These are phyloP conservation scores for Colletotrichum tamarilloi DNA, from an alignment of 2,329 filamentous ascomycete genomes.

Conservation along the genomic window DNA sequence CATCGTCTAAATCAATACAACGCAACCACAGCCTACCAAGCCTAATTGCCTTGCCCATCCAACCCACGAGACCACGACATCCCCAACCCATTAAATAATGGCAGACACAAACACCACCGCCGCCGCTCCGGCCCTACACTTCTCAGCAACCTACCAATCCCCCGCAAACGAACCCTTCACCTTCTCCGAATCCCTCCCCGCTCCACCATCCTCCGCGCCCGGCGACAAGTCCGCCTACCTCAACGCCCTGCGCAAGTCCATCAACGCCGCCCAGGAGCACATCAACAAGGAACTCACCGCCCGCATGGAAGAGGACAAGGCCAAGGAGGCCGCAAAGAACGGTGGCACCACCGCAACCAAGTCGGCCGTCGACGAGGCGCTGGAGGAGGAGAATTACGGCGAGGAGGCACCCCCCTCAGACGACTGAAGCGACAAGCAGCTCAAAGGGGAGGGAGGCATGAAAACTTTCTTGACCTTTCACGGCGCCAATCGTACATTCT, in stretches of 20 bases:
- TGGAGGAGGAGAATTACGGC: conserved; percentile 84
- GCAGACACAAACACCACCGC: conserved; percentile 10
- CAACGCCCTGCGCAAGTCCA: conserved; percentile 65
- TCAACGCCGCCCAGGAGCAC: conserved; percentile 68
- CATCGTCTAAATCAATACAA: not conserved
- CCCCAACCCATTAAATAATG: not conserved
- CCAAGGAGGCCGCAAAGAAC: conserved; percentile 50
- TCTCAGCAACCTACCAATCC: conserved; percentile 67
- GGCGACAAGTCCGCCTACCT: conserved; percentile 70
- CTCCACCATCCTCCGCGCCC: conserved; percentile 48
- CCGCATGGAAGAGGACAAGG: conserved; percentile 80
- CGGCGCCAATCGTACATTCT: conserved; percentile 27
- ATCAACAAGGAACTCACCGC: conserved; percentile 78
- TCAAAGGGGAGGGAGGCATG: too few species aligned
- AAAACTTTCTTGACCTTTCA: not conserved
- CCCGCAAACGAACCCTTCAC: conserved; percentile 60
- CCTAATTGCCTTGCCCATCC: not conserved
- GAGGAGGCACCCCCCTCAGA: conserved; percentile 82
- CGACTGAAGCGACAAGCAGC: conserved; percentile 45
- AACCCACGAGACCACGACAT: not conserved
- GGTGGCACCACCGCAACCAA: conserved; percentile 37
- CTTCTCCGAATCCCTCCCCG: conserved; percentile 49
- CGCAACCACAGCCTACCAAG: not conserved
- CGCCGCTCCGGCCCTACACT: conserved; percentile 35
- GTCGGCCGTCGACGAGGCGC: conserved; percentile 59